Conservation (phyloP, 2,329 filamentous ascomycete genomes). For the Claviceps sp. region DNA sequence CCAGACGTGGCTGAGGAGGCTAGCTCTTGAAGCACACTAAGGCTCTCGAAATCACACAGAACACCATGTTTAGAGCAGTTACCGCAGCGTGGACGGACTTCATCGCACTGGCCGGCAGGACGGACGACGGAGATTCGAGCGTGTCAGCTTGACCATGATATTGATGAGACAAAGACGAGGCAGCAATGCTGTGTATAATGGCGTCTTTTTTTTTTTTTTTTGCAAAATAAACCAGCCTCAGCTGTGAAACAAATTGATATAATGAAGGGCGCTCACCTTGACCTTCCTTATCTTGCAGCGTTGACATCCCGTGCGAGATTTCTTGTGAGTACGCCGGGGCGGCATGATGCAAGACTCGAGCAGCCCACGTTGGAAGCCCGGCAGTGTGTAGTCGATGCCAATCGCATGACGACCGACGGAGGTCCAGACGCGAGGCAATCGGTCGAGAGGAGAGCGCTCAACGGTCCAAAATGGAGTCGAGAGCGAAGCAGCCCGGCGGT, state of each 20-base stretch:
- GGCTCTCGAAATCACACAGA: slow-evolving; percentile 48
- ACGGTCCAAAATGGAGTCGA: background rate
- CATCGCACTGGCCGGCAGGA: slow-evolving; percentile 39
- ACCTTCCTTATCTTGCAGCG: slow-evolving; percentile 57
- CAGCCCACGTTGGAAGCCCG: slow-evolving; percentile 14
- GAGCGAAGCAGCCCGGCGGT: background rate
- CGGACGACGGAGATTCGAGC: background rate
- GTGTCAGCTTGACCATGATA: background rate
- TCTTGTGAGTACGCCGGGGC: slow-evolving; percentile 54
- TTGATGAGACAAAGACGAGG: background rate
- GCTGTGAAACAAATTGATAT: background rate
- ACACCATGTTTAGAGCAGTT: slow-evolving; percentile 57
- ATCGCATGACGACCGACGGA: slow-evolving; percentile 14
- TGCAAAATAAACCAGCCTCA: no score
- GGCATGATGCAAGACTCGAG: slow-evolving; percentile 33
- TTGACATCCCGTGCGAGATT: slow-evolving; percentile 52
- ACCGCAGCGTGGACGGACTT: slow-evolving; percentile 49
- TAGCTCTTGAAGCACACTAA: slow-evolving; percentile 32
- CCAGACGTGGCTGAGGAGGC: slow-evolving; percentile 20
- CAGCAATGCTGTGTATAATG: background rate
- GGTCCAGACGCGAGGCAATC: background rate
- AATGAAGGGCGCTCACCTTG: slow-evolving; percentile 35
- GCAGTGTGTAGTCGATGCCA: slow-evolving; percentile 11
- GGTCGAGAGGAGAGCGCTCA: background rate
- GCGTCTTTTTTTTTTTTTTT: background rate